Percentiles rank a stretch among this genome's conserved stretches.
phyloP scores from a whole-genome alignment of 148 eudicot species.

The Arctostaphylos glauca region DNA sequence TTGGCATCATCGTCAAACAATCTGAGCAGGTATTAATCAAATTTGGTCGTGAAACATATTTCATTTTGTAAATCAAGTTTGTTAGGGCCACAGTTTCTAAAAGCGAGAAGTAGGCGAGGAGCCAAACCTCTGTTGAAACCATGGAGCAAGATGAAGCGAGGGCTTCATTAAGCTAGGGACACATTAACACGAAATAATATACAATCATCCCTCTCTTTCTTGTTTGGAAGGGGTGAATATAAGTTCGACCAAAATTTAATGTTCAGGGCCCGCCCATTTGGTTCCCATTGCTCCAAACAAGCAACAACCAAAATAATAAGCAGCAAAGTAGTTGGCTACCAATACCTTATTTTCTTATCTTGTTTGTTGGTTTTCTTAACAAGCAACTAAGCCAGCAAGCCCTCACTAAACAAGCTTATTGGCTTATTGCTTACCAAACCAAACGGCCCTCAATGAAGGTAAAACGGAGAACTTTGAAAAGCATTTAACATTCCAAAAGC shows the following conservation, averaged over 20 bases:
- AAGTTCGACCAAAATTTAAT: background rate
- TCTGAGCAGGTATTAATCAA: background rate
- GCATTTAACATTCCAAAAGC: background rate
- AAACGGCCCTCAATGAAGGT: background rate
- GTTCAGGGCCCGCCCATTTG: background rate
- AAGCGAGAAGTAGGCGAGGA: background rate
- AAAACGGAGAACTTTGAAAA: background rate
- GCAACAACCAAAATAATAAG: background rate
- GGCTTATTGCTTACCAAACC: background rate
- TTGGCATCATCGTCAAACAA: constrained; percentile 6
- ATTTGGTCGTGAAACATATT: background rate
- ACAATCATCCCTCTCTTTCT: background rate
- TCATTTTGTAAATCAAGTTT: background rate
- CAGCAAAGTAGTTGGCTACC: background rate
- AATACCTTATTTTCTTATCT: background rate
- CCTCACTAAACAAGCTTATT: background rate
- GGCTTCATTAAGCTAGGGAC: background rate
- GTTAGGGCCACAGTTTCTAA: background rate
- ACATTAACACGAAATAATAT: no score
- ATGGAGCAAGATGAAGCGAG: background rate
- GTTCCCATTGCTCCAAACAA: background rate
- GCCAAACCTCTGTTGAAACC: background rate
- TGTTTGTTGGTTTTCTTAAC: background rate
- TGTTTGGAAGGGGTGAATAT: background rate
- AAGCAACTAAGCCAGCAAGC: background rate